Evolutionary conservation across 2,329 filamentous ascomycete genomes (phyloP).

Genomic region (Fusarium multiceps): DNA sequence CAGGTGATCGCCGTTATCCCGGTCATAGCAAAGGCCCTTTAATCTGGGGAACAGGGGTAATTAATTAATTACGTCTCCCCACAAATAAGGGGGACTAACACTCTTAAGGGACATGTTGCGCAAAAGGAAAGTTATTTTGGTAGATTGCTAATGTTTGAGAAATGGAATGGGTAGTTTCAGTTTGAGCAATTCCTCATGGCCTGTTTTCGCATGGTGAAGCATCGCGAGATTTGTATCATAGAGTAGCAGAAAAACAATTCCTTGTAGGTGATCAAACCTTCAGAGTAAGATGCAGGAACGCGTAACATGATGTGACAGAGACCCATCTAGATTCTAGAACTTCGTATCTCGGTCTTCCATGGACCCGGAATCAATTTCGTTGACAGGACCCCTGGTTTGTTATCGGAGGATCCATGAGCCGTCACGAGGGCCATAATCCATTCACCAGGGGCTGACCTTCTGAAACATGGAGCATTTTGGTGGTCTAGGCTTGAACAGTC

Average conservation of each 20-base stretch:
- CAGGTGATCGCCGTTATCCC: slow-evolving; percentile 28
- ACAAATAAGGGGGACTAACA: slow-evolving; percentile 29
- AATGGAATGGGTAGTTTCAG: slow-evolving; percentile 37
- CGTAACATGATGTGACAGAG: slow-evolving; percentile 21
- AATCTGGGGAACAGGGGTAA: slow-evolving; percentile 36
- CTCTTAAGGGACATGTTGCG: not conserved
- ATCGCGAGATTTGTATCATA: not conserved
- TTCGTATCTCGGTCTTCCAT: slow-evolving; percentile 20
- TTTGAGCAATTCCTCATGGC: not conserved
- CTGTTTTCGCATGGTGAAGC: not conserved
- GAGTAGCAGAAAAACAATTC: not conserved
- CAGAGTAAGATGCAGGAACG: slow-evolving; percentile 9
- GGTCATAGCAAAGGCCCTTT: slow-evolving; percentile 12
- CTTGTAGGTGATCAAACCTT: slow-evolving; percentile 1
- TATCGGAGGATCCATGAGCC: slow-evolving; percentile 3
- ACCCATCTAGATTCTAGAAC: slow-evolving; percentile 22
- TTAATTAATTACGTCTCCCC: slow-evolving; percentile 28
- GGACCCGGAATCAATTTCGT: slow-evolving; percentile 23
- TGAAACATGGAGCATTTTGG: slow-evolving; percentile 39
- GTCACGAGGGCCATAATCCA: not conserved
- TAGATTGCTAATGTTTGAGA: slow-evolving; percentile 26
- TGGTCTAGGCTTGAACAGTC: slow-evolving; percentile 1
- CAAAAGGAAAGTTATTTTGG: not conserved
- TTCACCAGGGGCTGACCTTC: slow-evolving; percentile 31
- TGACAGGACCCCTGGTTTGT: slow-evolving; percentile 14